Base-by-base conservation (phyloP, 2,329 filamentous ascomycete species). In the Pestalotiopsis sp. region DNA sequence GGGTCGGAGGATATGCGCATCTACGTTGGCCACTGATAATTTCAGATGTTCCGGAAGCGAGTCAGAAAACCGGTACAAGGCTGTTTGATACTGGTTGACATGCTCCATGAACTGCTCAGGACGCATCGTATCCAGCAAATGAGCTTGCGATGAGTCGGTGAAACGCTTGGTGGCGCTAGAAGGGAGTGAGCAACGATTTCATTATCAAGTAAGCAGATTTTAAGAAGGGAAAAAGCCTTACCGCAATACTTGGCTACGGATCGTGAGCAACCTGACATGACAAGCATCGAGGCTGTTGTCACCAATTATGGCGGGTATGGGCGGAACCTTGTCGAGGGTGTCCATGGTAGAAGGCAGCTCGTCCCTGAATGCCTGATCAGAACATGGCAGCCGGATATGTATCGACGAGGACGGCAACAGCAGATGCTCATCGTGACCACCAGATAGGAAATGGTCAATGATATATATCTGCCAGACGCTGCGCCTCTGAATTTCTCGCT, bases 381-480 rank as follows among this genome's bases (percentile, higher is more conserved):
- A 61, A 27, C 66, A 68, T 11, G 68, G 68, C 7, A 69, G 27
- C 20, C 64, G 64, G 13, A 69, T 61, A 31, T 68, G 68, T 65
- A 69, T 68, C n/a, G 68, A 59, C n/a, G 31, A 63, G 13, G 68
- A 69, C 17, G 68, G 68, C 2, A 69, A 49, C 4, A 69, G 58
- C 20, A 69, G 58, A 36, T 69, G 68, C 20, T 69, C 68, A 20
- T 69, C 66, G 36, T 67, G 66, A 2, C 68, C 68, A 7, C 68
- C 68, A 3, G 68, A 68, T 3, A 69, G 61, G 31, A 67, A 69
- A 36, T 66, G 68, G 41, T 69, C 68, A 58, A 69, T 69, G 41
- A 68, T 58, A 36, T 65, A 69, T 45, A 68, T 68, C 20, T 68
- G 66, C 68, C 68, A 69, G 9, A 69, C 68, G n/a, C 62, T 62